Base-by-base conservation (phyloP, 2,329 filamentous ascomycete genomes). In the Ilyonectria sp. region DNA sequence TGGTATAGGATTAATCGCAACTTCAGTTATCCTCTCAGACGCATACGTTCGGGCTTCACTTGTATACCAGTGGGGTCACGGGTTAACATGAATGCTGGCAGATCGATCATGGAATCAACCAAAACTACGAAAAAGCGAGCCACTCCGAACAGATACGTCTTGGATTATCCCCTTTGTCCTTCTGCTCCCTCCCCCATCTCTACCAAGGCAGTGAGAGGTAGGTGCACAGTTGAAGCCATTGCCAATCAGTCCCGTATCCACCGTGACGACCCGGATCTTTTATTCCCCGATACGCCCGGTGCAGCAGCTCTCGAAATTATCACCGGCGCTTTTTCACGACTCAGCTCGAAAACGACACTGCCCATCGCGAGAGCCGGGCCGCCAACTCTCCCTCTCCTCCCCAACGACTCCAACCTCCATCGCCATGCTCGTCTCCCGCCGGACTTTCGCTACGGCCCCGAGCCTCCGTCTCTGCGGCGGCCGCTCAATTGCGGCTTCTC, bases 381-480 rank as follows among this genome's bases (percentile, higher is more conserved):
- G 23, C 37, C 19, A 31, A 40, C 52, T 57, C 54, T 26, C 26
- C 26, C 26, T 26, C 26, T 26, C 26, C 26, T 1, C 44, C 17
- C 21, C 40, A 9, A 23, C 47, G 37, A 58, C 57, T 37, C 60
- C 37, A 35, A 43, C 35, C 50, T 19, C 47, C 47, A 19, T 57
- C 57, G 54, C 65, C 62, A 81, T 81, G 79, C 71, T 79, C 47
- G 56, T 71, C 62, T 66, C 74, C 33, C 75, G 74, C 15, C 67
- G 74, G 64, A 53, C 67, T 57, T 62, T 77, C 59, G 69, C 65
- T 17, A 68, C 68, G 40, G 74, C 73, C 11, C 60, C 70, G 9
- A 71, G 74, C 56, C 65, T 65, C 2, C 61, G 74, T 23, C 21
- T 63, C 3, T 46, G 61, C 44, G 60, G 56, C 47, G 59, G 69